phyloP scores from a whole-genome alignment of 2,329 filamentous ascomycete species.

The Paraconiothyrium brasiliense region DNA sequence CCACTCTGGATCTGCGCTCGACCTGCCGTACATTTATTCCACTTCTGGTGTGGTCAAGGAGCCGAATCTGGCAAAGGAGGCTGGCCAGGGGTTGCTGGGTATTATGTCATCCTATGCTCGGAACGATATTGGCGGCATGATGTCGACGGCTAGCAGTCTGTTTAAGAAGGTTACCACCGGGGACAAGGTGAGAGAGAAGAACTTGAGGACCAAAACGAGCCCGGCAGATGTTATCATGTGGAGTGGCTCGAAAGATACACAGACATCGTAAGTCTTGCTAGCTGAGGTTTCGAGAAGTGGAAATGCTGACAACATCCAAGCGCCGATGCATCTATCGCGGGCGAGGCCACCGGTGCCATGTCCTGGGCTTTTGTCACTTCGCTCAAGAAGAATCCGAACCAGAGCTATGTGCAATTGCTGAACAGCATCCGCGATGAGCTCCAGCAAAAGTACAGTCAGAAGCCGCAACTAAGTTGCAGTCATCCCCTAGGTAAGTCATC shows the following conservation, averaged over 20 bases:
- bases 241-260: constrained; percentile 94
- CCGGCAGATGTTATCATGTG: constrained; percentile 98
- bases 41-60: constrained; percentile 83
- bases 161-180: constrained; percentile 88
- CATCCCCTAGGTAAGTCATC: constrained; percentile 86
- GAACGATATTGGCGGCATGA: constrained; percentile 84
- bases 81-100: constrained; percentile 74
- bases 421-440: constrained; percentile 95
- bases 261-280: constrained; percentile 78
- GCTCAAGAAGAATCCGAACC: constrained; percentile 90
- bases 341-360: constrained; percentile 96
- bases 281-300: not conserved
- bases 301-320: constrained; percentile 56
- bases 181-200: constrained; percentile 80
- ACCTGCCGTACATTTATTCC: constrained; percentile 82
- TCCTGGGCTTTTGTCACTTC: constrained; percentile 95
- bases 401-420: constrained; percentile 94
- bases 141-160: constrained; percentile 80
- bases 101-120: constrained; percentile 81
- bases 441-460: constrained; percentile 86
- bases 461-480: constrained; percentile 94
- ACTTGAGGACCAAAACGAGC: constrained; percentile 88
- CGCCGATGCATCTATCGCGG: constrained; percentile 86
- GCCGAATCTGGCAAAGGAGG: constrained; percentile 82
- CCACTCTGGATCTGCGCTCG: constrained; percentile 80